phyloP scores from a whole-genome alignment of 164 flowering plant genomes.

The Nymphaea thermarum region DNA sequence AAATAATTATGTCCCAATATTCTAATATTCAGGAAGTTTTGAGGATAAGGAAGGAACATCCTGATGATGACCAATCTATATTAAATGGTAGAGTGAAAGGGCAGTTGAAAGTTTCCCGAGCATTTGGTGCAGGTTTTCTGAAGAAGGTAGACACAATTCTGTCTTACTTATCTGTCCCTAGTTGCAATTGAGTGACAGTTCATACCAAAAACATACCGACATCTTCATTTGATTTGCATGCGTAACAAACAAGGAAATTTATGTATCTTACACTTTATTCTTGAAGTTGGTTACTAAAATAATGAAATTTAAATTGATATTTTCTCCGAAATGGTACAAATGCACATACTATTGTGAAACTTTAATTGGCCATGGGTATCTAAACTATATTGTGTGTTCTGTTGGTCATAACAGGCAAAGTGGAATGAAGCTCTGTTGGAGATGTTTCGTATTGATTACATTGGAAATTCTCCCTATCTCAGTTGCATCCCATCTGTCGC shows the following conservation, averaged over 20 bases:
- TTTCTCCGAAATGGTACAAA: too few species aligned
- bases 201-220: too few species aligned
- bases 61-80: constrained; percentile 43
- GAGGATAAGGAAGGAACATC: constrained; percentile 48
- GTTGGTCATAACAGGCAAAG: constrained; percentile 34
- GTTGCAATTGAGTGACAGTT: too few species aligned
- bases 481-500: constrained; percentile 39
- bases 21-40: constrained; percentile 32
- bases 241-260: too few species aligned
- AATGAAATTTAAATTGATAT: background rate
- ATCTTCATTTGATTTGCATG: too few species aligned
- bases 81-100: constrained; percentile 59
- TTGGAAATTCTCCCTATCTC: constrained; percentile 45
- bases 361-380: background rate
- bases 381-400: background rate
- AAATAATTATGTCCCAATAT: background rate
- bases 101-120: constrained; percentile 61
- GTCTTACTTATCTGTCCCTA: too few species aligned
- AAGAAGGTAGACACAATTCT: constrained; percentile 26
- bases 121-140: constrained; percentile 61
- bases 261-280: too few species aligned
- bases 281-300: too few species aligned
- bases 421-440: constrained; percentile 50
- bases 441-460: constrained; percentile 45
- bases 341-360: background rate